Evolutionary conservation across 495 filamentous ascomycete species (phyloP).

Genomic region (Talaromyces adpressus): DNA sequence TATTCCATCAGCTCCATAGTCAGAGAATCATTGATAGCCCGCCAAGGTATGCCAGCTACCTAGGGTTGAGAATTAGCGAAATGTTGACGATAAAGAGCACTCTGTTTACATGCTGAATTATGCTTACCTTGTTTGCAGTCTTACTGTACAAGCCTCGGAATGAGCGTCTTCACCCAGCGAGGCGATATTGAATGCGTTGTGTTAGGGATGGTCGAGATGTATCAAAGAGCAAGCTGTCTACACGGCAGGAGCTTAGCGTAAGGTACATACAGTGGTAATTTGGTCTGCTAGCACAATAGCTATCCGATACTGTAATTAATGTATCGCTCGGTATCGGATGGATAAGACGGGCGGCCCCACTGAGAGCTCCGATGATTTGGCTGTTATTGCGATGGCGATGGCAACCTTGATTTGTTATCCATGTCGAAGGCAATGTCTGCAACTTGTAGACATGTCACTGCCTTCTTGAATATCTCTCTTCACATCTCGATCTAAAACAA

Average conservation of each 20-base stretch:
- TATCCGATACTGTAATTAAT: not conserved
- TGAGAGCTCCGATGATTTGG: not conserved
- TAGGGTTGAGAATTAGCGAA: not conserved
- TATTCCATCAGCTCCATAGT: too few species aligned
- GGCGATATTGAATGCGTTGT: not conserved
- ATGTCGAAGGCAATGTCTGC: not conserved
- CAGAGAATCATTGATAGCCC: not conserved
- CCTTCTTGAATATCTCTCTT: not conserved
- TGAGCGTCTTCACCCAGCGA: not conserved
- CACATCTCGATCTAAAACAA: not conserved
- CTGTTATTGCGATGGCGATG: not conserved
- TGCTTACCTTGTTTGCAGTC: not conserved
- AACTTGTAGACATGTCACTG: not conserved
- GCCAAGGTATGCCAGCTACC: not conserved
- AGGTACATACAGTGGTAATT: not conserved
- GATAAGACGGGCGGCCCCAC: not conserved
- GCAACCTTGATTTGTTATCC: not conserved
- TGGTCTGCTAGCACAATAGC: not conserved
- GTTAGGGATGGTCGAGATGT: not conserved
- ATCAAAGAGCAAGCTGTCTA: not conserved
- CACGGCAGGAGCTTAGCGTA: not conserved
- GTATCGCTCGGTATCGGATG: not conserved
- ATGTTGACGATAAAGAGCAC: not conserved
- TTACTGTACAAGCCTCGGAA: too few species aligned
- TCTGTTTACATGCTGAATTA: not conserved